These are phyloP conservation scores for Cyclotella kingstonii DNA, from an alignment of 108 stramenopile species.

Conservation along the genomic window DNA sequence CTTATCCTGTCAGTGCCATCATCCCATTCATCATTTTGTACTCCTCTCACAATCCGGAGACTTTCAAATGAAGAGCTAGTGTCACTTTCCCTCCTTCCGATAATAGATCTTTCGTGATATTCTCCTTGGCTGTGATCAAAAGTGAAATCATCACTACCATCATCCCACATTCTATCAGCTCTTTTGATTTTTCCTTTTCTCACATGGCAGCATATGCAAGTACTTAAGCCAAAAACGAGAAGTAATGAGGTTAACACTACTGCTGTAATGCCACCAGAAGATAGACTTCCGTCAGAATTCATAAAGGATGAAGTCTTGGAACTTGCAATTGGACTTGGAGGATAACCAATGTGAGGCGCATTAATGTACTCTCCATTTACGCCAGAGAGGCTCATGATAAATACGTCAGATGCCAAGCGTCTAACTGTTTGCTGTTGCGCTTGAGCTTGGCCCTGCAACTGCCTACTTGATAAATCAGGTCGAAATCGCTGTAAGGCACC, in stretches of 20 bases:
- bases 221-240: background rate
- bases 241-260: conserved; percentile 14
- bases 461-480: background rate
- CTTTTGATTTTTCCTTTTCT: background rate
- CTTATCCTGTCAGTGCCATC: conserved; percentile 34
- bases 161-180: conserved; percentile 26
- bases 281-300: background rate
- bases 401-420: conserved; percentile 31
- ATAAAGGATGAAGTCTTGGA: background rate
- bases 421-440: too few species aligned
- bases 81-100: background rate
- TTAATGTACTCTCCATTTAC: conserved; percentile 24
- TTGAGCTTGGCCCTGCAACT: too few species aligned
- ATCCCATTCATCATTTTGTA: conserved; percentile 21
- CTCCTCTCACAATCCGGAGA: conserved; percentile 19
- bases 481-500: conserved; percentile 39
- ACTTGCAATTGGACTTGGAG: background rate
- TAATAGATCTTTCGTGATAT: background rate
- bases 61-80: background rate
- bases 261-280: conserved; percentile 18
- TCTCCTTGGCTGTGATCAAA: conserved; percentile 4
- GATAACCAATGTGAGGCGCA: conserved; percentile 21
- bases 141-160: conserved; percentile 23
- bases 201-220: conserved; percentile 3
- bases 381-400: conserved; percentile 30